A percentile compares a stretch with the other conserved stretches of the same genome.
Conservation (phyloP, 768 basidiomycete genomes). For the Termitomyces eurrhizus region DNA sequence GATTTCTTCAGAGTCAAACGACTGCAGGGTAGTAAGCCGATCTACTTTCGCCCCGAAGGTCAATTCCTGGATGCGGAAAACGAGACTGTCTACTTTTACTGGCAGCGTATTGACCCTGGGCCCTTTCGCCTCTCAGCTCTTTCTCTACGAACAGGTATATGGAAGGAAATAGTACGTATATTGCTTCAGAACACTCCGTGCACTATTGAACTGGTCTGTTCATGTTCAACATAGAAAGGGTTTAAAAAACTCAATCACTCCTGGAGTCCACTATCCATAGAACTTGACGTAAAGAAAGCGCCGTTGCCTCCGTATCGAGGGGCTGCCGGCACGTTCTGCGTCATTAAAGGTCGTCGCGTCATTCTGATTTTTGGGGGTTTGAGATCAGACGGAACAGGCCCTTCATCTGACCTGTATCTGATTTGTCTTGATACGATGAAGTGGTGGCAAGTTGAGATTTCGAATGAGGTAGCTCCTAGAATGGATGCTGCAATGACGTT, state of each 20-base stretch:
- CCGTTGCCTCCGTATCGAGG: not conserved
- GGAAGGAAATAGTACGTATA: not conserved
- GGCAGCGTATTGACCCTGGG: not conserved
- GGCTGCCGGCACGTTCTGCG: not conserved
- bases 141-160: not conserved
- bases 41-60: constrained; percentile 5
- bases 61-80: constrained; percentile 1
- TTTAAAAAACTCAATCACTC: not conserved
- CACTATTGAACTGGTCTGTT: not conserved
- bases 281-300: not conserved
- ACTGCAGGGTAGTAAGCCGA: not conserved
- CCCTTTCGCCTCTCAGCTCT: not conserved
- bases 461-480: not conserved
- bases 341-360: not conserved
- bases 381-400: not conserved
- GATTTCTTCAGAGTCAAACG: not conserved
- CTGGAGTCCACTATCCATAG: not conserved
- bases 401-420: not conserved
- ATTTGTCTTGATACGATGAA: constrained; percentile 1
- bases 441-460: constrained; percentile 6
- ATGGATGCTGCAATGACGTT: not conserved
- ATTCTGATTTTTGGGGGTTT: constrained; percentile 4
- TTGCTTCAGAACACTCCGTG: not conserved
- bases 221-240: not conserved
- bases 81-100: not conserved